Evolutionary conservation across 768 basidiomycete genomes (phyloP), one percentile per base, ranked within the genome.

Genomic region (Wakefieldia striispora): DNA sequence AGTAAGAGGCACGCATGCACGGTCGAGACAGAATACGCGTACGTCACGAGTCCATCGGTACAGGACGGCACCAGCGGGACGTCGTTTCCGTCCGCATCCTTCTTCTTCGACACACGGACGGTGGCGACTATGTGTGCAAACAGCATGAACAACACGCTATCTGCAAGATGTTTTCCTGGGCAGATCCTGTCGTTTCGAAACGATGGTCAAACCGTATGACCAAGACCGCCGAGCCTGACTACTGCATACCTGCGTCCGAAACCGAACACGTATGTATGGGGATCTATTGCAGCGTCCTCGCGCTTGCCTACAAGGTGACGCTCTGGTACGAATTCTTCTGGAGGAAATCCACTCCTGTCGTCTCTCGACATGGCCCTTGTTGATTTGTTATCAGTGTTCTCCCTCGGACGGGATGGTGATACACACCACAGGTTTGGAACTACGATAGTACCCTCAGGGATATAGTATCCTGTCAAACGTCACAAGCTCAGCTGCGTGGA

Each of bases 351-450:
- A 26, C 57, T 57, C 38, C 45, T 42, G n/a, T 53, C 31, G 17
- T 57, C 57, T 27, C 50, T 50, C 13, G 57, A n/a, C 17, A 57
- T 58, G 20, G 57, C 56, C 56, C 56, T 54, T 33, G 31, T 16
- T 17, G 29, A 35, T 23, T 10, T 19, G 23, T 20, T 26, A 8
- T 34, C 11, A 13, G 12, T 16, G 9, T 23, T 17, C 6, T 29
- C 14, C 16, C 7, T 31, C 1, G 6, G 33, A 12, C 14, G 17
- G 40, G 4, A 33, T 6, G 23, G 20, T 5, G 13, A 20, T 20
- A 36, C 53, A 21, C 11, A 55, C 55, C 55, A 57, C 27, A 57
- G 49, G 20, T 57, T 57, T 34, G 55, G 55, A 27, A 57, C 23
- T 9, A 57, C 41, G 11, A 57, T 42, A 11, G 55, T 52, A 3